Evolutionary conservation across 495 filamentous ascomycete genomes (phyloP), one percentile per base, ranked within the genome.

Genomic region (Hyaloscypha bicolor): DNA sequence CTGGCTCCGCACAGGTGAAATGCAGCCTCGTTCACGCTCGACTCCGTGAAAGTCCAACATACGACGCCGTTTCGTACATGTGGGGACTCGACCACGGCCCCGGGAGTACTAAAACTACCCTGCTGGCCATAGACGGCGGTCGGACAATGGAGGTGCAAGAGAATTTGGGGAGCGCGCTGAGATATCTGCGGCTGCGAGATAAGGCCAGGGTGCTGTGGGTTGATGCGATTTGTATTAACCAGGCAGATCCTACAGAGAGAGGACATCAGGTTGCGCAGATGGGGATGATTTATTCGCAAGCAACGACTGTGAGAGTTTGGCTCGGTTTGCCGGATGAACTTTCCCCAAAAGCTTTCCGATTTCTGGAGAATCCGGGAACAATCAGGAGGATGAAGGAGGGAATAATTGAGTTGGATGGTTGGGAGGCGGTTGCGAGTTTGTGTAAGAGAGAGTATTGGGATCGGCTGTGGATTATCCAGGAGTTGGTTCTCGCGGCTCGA

Each of bases 221-320:
- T 16, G 76, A 78, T 48, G 42, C 42, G 9, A 48, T 48, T 19
- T 48, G 42, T 19, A 19, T 48, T 14, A 19, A 48, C 16, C 75
- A 77, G 58, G 56, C 56, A 4, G 66, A 76, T 66, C 9, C 32
- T 22, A 39, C n/a, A 4, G 76, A 78, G 57, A 71, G 71, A 42
- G 60, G 45, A 12, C 25, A 64, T 21, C 74, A 77, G 63, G 68
- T 78, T 22, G 35, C 32, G 19, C 60, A 71, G 39, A 78, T 77
- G 76, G 61, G 60, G 16, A 11, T 53, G 19, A 75, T 78, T 9
- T 77, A 73, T 45, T 53, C 39, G 21, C 37, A 62, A 31, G 57
- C 65, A 4, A 48, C 57, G 9, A 67, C 42, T 1, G 65, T 67
- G 19, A 16, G 39, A 2, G 30, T 67, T 12, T 67, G 65, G 65